These are phyloP conservation scores for Amoebophrya sp. DNA, from an alignment of 169 alveolate genomes.

Conservation along the genomic window DNA sequence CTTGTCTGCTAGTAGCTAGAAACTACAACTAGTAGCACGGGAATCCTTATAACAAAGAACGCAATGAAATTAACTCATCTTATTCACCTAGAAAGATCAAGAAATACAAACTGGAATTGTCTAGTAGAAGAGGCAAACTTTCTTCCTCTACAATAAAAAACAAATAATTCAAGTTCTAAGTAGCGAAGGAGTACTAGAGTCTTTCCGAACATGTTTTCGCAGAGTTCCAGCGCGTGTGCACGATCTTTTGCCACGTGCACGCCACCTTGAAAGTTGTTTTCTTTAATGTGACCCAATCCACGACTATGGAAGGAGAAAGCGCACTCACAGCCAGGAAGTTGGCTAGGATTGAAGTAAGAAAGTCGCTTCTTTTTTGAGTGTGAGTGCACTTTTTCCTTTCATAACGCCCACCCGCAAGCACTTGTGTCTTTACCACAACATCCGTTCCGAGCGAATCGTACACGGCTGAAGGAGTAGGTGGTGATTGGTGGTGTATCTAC, in stretches of 20 bases:
- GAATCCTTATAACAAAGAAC: too few relatives aligned
- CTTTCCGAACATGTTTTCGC: conserved; percentile 49
- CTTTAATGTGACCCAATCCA: conserved; percentile 51
- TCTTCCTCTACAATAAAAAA: not conserved
- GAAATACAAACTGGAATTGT: not conserved
- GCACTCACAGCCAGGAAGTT: too few relatives aligned
- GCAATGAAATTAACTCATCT: too few relatives aligned
- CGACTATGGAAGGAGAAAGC: not conserved
- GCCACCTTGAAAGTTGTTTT: conserved; percentile 57
- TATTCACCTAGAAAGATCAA: conserved; percentile 6
- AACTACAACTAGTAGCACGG: too few relatives aligned
- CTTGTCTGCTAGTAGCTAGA: too few relatives aligned
- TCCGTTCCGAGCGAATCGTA: not conserved
- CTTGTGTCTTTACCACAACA: conserved; percentile 52
- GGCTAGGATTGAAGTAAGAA: not conserved
- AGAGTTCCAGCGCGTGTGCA: conserved; percentile 38
- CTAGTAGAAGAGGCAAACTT: not conserved
- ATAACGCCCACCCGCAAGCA: conserved; percentile 57
- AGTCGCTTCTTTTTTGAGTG: not conserved
- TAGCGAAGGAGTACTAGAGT: conserved; percentile 9
- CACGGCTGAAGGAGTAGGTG: too few relatives aligned
- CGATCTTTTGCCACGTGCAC: conserved; percentile 52
- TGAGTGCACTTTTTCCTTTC: too few relatives aligned
- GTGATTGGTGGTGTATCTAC: too few relatives aligned
- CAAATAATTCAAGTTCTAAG: not conserved